Evolutionary conservation across 768 basidiomycete genomes (phyloP).

Genomic region (Macrolepiota fuliginosa): DNA sequence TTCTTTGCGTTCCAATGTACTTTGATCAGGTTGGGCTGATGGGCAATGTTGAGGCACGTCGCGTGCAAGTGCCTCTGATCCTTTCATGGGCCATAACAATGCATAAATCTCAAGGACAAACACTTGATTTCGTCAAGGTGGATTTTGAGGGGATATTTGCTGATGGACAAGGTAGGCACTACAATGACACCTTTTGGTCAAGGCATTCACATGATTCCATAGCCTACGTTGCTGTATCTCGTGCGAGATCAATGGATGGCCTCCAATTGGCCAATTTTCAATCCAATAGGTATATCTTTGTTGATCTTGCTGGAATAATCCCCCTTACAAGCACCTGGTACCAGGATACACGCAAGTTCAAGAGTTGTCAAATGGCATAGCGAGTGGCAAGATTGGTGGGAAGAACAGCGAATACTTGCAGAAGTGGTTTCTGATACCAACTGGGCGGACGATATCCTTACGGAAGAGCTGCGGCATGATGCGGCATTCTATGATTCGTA

Average conservation of each 20-base stretch:
- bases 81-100: constrained; percentile 84
- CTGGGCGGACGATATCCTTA: not conserved
- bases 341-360: constrained; percentile 11
- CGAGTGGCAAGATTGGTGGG: constrained; percentile 1
- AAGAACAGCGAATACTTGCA: not conserved
- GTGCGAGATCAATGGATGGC: constrained; percentile 60
- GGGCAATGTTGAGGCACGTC: constrained; percentile 55
- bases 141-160: constrained; percentile 74
- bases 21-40: constrained; percentile 57
- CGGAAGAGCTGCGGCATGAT: not conserved
- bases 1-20: constrained; percentile 50
- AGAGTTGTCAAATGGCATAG: constrained; percentile 14
- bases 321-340: not conserved
- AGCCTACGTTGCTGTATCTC: constrained; percentile 72
- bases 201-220: not conserved
- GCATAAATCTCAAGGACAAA: constrained; percentile 91
- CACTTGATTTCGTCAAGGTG: constrained; percentile 74
- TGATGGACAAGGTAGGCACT: constrained; percentile 61
- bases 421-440: not conserved
- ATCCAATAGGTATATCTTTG: constrained; percentile 42
- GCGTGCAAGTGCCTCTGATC: constrained; percentile 53
- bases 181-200: not conserved
- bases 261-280: constrained; percentile 65
- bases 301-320: not conserved
- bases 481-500: not conserved